These are phyloP conservation scores for Xylaria bambusicola DNA, from an alignment of 495 filamentous ascomycete genomes.

Conservation along the genomic window DNA sequence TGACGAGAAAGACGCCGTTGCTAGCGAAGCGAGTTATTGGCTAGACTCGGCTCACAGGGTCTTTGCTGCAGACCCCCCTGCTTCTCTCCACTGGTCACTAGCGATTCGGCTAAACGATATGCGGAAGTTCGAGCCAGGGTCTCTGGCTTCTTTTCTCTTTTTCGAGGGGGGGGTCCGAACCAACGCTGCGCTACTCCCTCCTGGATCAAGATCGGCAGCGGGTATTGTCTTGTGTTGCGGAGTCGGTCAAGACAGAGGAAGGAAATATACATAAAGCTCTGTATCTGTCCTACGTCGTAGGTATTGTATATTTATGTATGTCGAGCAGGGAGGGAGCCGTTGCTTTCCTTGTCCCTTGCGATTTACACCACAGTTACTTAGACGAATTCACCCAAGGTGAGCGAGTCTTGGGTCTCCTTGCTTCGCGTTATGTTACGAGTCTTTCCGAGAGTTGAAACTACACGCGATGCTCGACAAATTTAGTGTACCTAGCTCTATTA, in stretches of 20 bases:
- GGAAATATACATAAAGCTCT: no score
- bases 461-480: background rate
- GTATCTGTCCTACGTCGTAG: no score
- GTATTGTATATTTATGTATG: no score
- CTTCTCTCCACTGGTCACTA: conserved; percentile 10
- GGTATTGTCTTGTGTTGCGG: conserved; percentile 1
- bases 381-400: no score
- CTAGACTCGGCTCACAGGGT: conserved; percentile 9
- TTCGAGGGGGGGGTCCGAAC: background rate
- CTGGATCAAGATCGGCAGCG: conserved; percentile 5
- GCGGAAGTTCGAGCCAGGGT: conserved; percentile 13
- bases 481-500: no score
- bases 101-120: conserved; percentile 9
- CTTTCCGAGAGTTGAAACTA: background rate
- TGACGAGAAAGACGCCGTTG: conserved; percentile 8
- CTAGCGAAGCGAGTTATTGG: conserved; percentile 12
- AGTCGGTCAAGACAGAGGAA: conserved; percentile 10
- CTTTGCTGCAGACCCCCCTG: conserved; percentile 6
- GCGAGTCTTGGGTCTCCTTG: no score
- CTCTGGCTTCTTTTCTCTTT: no score
- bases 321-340: background rate
- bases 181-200: no score
- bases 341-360: background rate
- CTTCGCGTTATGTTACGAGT: no score
- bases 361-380: no score